phyloP scores from a whole-genome alignment of 2,329 filamentous ascomycete species.

The Sodiomyces alkalinus region DNA sequence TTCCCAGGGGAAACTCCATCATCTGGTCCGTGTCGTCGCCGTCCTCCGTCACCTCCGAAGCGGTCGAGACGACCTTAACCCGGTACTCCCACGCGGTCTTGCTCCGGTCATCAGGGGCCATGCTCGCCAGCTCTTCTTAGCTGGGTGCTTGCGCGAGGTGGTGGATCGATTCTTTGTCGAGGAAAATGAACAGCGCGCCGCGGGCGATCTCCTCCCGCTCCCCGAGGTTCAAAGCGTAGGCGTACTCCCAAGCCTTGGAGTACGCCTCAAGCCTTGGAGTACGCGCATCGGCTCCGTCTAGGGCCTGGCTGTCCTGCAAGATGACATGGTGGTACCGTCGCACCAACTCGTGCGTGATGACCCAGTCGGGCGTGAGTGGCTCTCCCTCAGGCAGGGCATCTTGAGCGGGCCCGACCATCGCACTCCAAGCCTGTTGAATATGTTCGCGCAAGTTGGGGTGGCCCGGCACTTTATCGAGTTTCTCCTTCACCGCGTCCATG shows the following conservation, averaged over 20 bases:
- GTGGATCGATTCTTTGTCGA: slow-evolving; percentile 4
- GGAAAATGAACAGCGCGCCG: slow-evolving; percentile 2
- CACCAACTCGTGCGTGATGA: slow-evolving; percentile 2
- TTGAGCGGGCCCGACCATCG: slow-evolving; percentile 1
- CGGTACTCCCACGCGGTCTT: slow-evolving; percentile 2
- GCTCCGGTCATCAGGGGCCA: slow-evolving; percentile 1
- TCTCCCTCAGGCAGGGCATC: too few relatives aligned
- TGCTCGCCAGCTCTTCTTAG: slow-evolving; percentile 3
- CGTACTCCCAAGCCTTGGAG: slow-evolving; percentile 3
- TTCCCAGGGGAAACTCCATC: too few relatives aligned
- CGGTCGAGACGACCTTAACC: slow-evolving; percentile 4
- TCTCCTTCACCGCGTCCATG: too few relatives aligned
- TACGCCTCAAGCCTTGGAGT: too few relatives aligned
- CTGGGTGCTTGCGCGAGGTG: slow-evolving; percentile 1
- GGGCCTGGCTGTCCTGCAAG: slow-evolving; percentile 2
- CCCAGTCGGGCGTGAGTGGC: slow-evolving; percentile 3
- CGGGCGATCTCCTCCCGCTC: slow-evolving; percentile 1
- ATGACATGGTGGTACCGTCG: slow-evolving; percentile 3
- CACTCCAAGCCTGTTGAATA: too few relatives aligned
- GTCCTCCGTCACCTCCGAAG: too few relatives aligned
- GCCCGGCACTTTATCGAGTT: background rate
- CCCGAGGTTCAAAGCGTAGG: background rate
- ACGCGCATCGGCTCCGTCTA: slow-evolving; percentile 1
- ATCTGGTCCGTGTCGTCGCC: too few relatives aligned
- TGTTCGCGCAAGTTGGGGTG: too few relatives aligned